Base-by-base conservation (phyloP, 2,329 filamentous ascomycete genomes). In the Aureobasidium uvarum region DNA sequence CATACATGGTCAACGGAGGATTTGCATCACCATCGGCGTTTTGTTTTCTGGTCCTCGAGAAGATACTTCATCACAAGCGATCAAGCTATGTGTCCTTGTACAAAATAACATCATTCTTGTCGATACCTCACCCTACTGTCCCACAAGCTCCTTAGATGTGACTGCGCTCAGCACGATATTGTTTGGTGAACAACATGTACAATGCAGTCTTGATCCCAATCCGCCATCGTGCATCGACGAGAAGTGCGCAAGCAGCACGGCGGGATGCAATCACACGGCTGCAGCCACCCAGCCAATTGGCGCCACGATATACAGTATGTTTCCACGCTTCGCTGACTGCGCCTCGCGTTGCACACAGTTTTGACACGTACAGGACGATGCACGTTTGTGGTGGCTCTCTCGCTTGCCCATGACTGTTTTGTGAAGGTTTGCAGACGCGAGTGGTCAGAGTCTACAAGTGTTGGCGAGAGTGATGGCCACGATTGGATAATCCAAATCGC, bases 261-360 rank as follows among this genome's bases (percentile, higher is more conserved):
- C 56, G 56, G 38, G 28, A 38, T 48, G 56, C 56, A 60, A 48
- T 60, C 43, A 46, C 56, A 60, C 41, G 43, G n/a, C 31, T 51
- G 58, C 56, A 60, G 56, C 56, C 43, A 60, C 56, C 58, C 58
- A 62, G 60, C 60, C 60, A 54, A 52, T 38, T 48, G 25, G 48
- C 60, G 60, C 60, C 60, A 54, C 48, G 39, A 28, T 54, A 41
- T 50, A 51, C 48, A 28, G 48, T 62, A 18, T 36, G 20, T 52
- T 36, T 18, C 25, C 45, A 62, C 54, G 60, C 60, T 45, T 43
- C 23, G 48, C 48, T 54, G 50, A 63, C 48, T 63, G 48, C 60
- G 60, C 60, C 60, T 63, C 60, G 60, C n/a, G 60, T 45, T 54
- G 10, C 48, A 36, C 60, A 54, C 5, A 48, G 18, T 46, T 62